Percentiles rank a stretch among this genome's conserved stretches.
These are phyloP conservation scores for Backusella macrospora DNA, from an alignment of 192 early-diverging fungal genomes.

Conservation along the genomic window DNA sequence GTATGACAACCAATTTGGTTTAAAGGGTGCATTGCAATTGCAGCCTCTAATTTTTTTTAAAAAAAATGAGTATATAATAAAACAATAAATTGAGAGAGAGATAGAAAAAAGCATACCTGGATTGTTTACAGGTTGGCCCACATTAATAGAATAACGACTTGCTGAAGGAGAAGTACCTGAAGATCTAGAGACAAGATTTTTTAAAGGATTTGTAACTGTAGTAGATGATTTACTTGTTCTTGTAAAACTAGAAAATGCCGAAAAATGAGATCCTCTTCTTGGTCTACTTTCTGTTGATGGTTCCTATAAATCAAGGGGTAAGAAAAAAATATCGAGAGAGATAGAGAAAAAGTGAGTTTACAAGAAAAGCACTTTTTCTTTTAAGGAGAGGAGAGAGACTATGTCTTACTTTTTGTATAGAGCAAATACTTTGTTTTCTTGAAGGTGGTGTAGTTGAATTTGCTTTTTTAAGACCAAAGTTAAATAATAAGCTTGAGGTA, in stretches of 20 bases:
- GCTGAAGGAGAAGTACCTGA: constrained; percentile 20
- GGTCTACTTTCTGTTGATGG: constrained; percentile 19
- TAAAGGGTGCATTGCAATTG: constrained; percentile 57
- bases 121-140: constrained; percentile 51
- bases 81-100: not conserved
- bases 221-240: constrained; percentile 24
- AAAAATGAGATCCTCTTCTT: constrained; percentile 25
- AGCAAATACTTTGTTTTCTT: constrained; percentile 19
- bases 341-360: not conserved
- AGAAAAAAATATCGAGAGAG: not conserved
- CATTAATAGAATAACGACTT: constrained; percentile 27
- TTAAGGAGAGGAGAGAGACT: not conserved
- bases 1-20: constrained; percentile 20
- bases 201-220: constrained; percentile 16
- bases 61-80: constrained; percentile 19
- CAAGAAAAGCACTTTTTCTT: not conserved
- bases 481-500: constrained; percentile 15
- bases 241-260: constrained; percentile 29
- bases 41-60: constrained; percentile 55
- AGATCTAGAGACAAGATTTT: constrained; percentile 17
- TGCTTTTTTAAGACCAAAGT: constrained; percentile 21
- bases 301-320: constrained; percentile 20
- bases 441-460: not conserved
- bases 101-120: constrained; percentile 34
- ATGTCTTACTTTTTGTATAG: not conserved